Base-by-base conservation (phyloP, 108 stramenopile genomes). In the Cyclotella choctawhatcheeana region DNA sequence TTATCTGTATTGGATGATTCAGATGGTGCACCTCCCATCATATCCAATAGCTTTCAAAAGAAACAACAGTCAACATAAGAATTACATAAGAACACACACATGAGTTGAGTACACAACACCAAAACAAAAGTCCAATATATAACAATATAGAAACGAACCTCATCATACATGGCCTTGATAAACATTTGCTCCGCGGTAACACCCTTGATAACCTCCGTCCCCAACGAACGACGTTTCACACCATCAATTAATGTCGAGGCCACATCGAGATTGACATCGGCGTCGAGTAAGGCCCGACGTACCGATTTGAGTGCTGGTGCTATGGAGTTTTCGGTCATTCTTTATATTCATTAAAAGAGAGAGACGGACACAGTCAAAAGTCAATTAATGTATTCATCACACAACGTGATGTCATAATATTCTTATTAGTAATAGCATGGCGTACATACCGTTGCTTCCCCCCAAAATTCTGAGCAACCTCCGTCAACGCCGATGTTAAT, bases 101-200 rank as follows among this genome's bases (percentile, higher is more conserved):
- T n/a, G n/a, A n/a, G n/a, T n/a, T n/a, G n/a, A n/a, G n/a, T n/a
- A n/a, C n/a, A 40, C 37, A 40, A 12, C 37, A 40, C 37, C 37
- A 51, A 21, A 51, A 51, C 18, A 51, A 51, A 51, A 51, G 5
- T 5, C 7, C 50, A 58, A 17, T 2, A 1, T 31, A 4, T 5
- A 21, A 51, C 50, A 58, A 17, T 2, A 1, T 31, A 4, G 16
- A 16, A 3, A 58, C 59, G 20, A 5, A 60, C 59, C 59, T 98
- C 97, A 73, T 97, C 96, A 72, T 97, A 94, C 95, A 98, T 95
- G 55, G 95, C 86, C 81, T 97, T 97, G 43, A 97, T 77, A 81
- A 97, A 97, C 71, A 94, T 90, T 73, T 97, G 96, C 29, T 92
- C 95, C 25, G 96, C 94, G 7, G 95, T 92, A 8, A 97, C 95